Evolutionary conservation across 306 rosid species (phyloP), one percentile per base, ranked within the genome.

Genomic region (Inga laurina): DNA sequence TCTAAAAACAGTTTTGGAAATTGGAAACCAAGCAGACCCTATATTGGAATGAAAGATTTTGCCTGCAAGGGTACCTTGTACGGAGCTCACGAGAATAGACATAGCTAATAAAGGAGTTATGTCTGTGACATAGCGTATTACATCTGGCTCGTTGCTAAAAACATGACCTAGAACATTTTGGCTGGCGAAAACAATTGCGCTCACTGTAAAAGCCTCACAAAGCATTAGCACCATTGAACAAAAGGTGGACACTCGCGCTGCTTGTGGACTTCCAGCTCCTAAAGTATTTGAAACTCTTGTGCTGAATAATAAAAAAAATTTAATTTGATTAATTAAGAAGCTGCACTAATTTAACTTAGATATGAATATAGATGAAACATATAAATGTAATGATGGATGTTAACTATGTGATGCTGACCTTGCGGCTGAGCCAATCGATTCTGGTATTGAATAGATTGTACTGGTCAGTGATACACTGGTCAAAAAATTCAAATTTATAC

Each of bases 341-440:
- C 65, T n/a, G 14, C 34, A n/a, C 1, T 48, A 44, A 44, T 39
- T 44, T 8, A 9, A 44, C 12, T 39, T 39, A 1, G 43, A 5
- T 39, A 39, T 6, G 43, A 46, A 10, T 46, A 49, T 49, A 49
- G 14, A 52, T 18, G 59, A 16, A 52, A 52, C 59, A 54, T 16
- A 18, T 54, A 2, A 54, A 54, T 15, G 19, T 7, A 54, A 19
- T 54, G 19, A 19, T 19, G 24, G 24, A 54, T 19, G 8, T 64
- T 72, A 34, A 2, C 54, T 82, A 35, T 22, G 57, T 72, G 49
- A 72, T 75, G 59, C 76, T 54, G 80, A 94, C 98, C 97, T 95
- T 82, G 84, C 98, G 43, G 98, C 94, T 9, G 89, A 83, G 77
- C 97, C 97, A 57, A 94, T 83, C 80, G 91, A 89, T 82, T 92